phyloP scores from a whole-genome alignment of 2,329 filamentous ascomycete genomes.

The Trichoderma simmonsii region DNA sequence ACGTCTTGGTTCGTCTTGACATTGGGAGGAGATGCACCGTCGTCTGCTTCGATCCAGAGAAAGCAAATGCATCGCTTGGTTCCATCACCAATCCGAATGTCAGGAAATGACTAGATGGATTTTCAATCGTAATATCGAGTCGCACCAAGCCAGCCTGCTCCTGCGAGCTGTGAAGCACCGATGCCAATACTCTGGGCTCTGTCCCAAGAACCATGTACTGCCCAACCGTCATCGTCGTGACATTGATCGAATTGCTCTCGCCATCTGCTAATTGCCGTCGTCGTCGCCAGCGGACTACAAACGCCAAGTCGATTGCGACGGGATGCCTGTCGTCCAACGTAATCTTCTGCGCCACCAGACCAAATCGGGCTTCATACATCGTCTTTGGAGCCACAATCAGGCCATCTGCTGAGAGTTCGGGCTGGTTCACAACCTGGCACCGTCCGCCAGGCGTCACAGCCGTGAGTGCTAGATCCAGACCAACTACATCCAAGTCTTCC shows the following conservation, averaged over 20 bases:
- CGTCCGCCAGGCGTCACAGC: slow-evolving; percentile 60
- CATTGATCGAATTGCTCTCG: slow-evolving; percentile 45
- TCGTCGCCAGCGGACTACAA: slow-evolving; percentile 77
- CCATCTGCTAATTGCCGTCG: slow-evolving; percentile 21
- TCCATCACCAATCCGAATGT: slow-evolving; percentile 94
- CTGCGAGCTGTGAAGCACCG: slow-evolving; percentile 44
- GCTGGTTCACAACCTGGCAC: slow-evolving; percentile 47
- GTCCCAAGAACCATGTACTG: slow-evolving; percentile 75
- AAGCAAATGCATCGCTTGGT: slow-evolving; percentile 86
- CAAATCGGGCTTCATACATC: slow-evolving; percentile 69
- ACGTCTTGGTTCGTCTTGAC: slow-evolving; percentile 70
- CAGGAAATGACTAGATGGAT: slow-evolving; percentile 89
- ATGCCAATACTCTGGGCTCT: slow-evolving; percentile 79
- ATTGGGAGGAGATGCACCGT: slow-evolving; percentile 79
- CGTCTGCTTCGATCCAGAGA: slow-evolving; percentile 80
- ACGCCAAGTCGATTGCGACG: slow-evolving; percentile 68
- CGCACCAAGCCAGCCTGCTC: slow-evolving; percentile 38
- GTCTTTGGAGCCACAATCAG: slow-evolving; percentile 60
- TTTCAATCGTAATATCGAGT: slow-evolving; percentile 71
- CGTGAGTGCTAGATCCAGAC: slow-evolving; percentile 60
- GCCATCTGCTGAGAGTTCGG: slow-evolving; percentile 40
- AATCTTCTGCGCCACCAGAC: slow-evolving; percentile 70
- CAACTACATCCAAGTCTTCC: slow-evolving; percentile 63
- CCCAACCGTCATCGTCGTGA: slow-evolving; percentile 70
- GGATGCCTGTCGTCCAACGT: slow-evolving; percentile 79